phyloP scores from a whole-genome alignment of 495 filamentous ascomycete species.

The Lentithecium fluviatile region DNA sequence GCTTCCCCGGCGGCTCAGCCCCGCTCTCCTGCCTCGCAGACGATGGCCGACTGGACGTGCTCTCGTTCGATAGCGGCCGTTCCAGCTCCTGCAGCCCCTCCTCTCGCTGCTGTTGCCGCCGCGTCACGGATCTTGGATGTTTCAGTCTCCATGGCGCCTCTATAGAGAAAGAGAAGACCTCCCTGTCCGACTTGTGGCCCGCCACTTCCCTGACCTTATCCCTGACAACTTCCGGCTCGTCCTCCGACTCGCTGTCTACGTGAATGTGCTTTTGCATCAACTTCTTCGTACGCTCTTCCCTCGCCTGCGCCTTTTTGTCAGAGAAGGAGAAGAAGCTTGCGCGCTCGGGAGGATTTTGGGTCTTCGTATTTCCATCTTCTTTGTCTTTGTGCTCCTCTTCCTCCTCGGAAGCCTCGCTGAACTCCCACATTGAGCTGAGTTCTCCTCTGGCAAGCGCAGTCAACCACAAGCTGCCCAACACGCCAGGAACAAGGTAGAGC shows the following conservation, averaged over 20 bases:
- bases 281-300: conserved; percentile 27
- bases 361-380: conserved; percentile 17
- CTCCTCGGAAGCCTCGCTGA: conserved; percentile 63
- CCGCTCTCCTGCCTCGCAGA: conserved; percentile 4
- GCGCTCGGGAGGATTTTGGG: conserved; percentile 11
- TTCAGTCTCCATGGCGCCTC: conserved; percentile 34
- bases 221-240: conserved; percentile 10
- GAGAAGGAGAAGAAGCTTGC: conserved; percentile 34
- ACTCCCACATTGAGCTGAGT: conserved; percentile 70
- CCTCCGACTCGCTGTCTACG: conserved; percentile 9
- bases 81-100: too few species aligned
- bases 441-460: conserved; percentile 74
- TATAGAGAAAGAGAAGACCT: conserved; percentile 39
- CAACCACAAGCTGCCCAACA: conserved; percentile 73
- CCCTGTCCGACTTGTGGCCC: conserved; percentile 16
- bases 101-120: too few species aligned
- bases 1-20: conserved; percentile 32
- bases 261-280: conserved; percentile 20
- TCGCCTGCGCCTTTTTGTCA: conserved; percentile 26
- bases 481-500: conserved; percentile 87
- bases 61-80: too few species aligned
- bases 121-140: conserved; percentile 11
- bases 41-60: too few species aligned
- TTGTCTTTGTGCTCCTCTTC: conserved; percentile 38
- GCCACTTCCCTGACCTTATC: conserved; percentile 22